Evolutionary conservation across 2,329 filamentous ascomycete genomes (phyloP).

Genomic region (Anthostomella pinea): DNA sequence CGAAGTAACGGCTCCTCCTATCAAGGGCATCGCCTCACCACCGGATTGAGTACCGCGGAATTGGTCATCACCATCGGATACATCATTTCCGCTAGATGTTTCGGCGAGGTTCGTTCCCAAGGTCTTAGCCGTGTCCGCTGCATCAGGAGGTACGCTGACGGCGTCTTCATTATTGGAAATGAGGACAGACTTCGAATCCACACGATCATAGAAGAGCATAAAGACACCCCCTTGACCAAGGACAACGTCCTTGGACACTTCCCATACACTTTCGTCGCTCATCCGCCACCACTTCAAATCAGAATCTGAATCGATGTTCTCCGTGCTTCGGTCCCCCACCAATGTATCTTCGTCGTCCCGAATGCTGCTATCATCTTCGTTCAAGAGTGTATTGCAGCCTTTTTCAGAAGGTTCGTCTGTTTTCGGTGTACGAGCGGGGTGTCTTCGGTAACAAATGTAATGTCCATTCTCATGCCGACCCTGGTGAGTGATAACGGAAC

Average conservation of each 20-base stretch:
- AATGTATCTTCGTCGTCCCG: constrained; percentile 16
- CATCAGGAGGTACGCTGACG: not conserved
- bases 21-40: not conserved
- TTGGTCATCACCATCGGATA: constrained; percentile 1
- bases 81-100: not conserved
- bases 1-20: not conserved
- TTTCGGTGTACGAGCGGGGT: constrained; percentile 39
- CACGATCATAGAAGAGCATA: constrained; percentile 93
- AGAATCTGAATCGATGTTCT: constrained; percentile 10
- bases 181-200: constrained; percentile 52
- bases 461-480: constrained; percentile 94
- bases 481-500: constrained; percentile 83
- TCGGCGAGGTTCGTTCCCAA: not conserved
- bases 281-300: constrained; percentile 78
- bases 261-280: constrained; percentile 81
- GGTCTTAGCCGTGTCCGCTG: not conserved
- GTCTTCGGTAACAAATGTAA: constrained; percentile 86
- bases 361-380: constrained; percentile 15
- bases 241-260: constrained; percentile 70
- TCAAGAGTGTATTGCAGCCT: constrained; percentile 1
- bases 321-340: constrained; percentile 14
- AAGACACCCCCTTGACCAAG: constrained; percentile 80
- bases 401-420: constrained; percentile 3
- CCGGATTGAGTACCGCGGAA: not conserved
- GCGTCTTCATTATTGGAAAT: constrained; percentile 17